Conservation (phyloP, 371 early-diverging fungal genomes). For the Lichtheimia ramosa region DNA sequence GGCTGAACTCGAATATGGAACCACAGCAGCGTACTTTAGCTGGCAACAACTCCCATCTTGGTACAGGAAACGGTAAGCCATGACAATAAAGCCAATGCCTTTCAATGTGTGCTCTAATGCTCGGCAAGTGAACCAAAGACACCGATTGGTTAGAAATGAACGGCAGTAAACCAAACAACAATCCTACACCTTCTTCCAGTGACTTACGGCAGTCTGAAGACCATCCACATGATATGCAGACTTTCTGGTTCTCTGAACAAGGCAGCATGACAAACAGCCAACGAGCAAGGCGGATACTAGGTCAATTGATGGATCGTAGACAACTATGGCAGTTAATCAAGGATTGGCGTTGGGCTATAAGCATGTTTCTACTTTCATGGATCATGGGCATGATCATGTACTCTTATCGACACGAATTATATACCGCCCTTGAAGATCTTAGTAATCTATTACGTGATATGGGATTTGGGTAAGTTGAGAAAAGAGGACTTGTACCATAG, state of each 20-base stretch:
- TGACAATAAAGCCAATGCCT: not conserved
- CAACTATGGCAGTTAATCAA: slow-evolving; percentile 9
- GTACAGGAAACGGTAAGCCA: not conserved
- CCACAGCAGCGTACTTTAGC: slow-evolving; percentile 5
- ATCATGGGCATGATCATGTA: slow-evolving; percentile 25
- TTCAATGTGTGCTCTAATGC: not conserved
- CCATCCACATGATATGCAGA: not conserved
- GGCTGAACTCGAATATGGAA: too few relatives aligned
- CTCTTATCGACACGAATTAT: slow-evolving; percentile 28
- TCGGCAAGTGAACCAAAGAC: not conserved
- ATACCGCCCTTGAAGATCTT: slow-evolving; percentile 34
- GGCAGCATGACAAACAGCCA: not conserved
- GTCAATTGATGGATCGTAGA: slow-evolving; percentile 1
- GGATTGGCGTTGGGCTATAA: slow-evolving; percentile 14
- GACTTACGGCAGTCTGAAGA: too few relatives aligned
- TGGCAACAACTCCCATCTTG: slow-evolving; percentile 4
- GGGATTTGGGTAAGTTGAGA: slow-evolving; percentile 28
- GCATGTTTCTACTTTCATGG: slow-evolving; percentile 7
- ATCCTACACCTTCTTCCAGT: not conserved
- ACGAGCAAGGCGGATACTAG: not conserved
- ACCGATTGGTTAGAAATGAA: not conserved
- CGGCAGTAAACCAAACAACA: not conserved
- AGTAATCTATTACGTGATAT: slow-evolving; percentile 28
- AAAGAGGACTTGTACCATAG: not conserved
- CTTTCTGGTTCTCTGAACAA: slow-evolving; percentile 8